These are phyloP conservation scores for Fusarium sp. DNA, from an alignment of 2,329 filamentous ascomycete genomes.

Conservation along the genomic window DNA sequence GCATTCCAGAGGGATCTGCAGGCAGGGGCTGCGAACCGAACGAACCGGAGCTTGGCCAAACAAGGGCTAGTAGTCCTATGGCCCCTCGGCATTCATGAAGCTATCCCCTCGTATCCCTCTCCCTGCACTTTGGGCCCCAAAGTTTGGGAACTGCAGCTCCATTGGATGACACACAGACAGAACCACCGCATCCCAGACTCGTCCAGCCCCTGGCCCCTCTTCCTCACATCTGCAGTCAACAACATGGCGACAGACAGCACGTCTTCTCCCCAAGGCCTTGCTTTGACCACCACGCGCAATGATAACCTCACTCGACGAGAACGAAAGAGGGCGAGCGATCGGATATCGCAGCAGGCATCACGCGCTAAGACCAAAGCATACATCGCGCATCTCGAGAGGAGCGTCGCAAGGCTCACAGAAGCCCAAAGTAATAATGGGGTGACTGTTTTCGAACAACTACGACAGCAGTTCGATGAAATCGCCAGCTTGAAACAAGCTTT, in stretches of 20 bases:
- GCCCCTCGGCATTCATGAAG: not conserved
- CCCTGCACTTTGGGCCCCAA: accelerated
- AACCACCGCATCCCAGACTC: not conserved
- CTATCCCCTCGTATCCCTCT: not conserved
- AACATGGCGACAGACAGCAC: not conserved
- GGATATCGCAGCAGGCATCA: not conserved
- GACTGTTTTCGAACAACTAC: not conserved
- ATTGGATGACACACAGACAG: not conserved
- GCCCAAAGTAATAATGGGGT: accelerated
- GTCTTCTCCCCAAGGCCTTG: not conserved
- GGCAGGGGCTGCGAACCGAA: accelerated
- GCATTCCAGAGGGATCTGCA: not conserved
- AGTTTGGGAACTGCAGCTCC: not conserved
- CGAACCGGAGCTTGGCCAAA: accelerated
- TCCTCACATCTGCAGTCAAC: not conserved
- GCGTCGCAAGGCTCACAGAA: not conserved
- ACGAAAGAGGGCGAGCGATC: not conserved
- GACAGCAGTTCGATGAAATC: not conserved
- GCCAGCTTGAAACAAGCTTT: not conserved
- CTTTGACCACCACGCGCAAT: not conserved
- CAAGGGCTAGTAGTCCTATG: not conserved
- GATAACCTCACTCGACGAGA: not conserved
- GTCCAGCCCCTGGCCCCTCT: too few species aligned
- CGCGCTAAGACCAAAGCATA: not conserved
- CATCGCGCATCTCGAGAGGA: not conserved